phyloP scores from a whole-genome alignment of 306 rosid species.

The Gleditsia sinensis region DNA sequence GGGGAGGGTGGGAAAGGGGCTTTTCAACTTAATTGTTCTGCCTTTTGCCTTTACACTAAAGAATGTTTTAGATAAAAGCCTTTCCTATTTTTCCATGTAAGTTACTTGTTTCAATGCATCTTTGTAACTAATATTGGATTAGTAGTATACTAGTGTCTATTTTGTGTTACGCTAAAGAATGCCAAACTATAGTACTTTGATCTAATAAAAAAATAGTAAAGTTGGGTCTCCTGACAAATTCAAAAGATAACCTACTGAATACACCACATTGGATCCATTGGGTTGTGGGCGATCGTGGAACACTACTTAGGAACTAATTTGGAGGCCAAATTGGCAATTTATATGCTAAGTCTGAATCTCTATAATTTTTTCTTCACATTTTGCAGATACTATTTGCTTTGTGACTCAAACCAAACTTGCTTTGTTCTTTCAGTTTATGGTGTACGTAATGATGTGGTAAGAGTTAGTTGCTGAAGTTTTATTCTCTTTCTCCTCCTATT shows the following conservation, averaged over 20 bases:
- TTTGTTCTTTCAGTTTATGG: constrained; percentile 82
- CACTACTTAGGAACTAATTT: neutral
- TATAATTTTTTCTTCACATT: constrained; percentile 29
- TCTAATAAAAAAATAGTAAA: neutral
- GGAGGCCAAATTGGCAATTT: neutral
- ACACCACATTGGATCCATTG: neutral
- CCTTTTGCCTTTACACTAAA: neutral
- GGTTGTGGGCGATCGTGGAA: neutral
- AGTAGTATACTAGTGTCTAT: neutral
- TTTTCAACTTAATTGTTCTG: neutral
- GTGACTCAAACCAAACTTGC: constrained; percentile 75
- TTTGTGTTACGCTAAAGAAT: neutral
- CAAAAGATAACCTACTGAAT: neutral
- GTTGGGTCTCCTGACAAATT: neutral
- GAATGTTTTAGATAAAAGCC: neutral
- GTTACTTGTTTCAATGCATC: neutral
- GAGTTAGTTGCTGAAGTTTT: constrained; percentile 33
- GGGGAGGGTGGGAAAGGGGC: neutral
- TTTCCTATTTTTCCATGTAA: neutral
- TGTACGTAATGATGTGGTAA: constrained; percentile 72
- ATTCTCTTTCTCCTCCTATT: neutral
- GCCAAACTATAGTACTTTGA: neutral
- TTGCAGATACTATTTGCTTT: constrained; percentile 83
- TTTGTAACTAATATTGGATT: neutral
- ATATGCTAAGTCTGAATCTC: constrained; percentile 3